Evolutionary conservation across 768 basidiomycete genomes (phyloP).

Genomic region (Neoboletus subvelutipes): DNA sequence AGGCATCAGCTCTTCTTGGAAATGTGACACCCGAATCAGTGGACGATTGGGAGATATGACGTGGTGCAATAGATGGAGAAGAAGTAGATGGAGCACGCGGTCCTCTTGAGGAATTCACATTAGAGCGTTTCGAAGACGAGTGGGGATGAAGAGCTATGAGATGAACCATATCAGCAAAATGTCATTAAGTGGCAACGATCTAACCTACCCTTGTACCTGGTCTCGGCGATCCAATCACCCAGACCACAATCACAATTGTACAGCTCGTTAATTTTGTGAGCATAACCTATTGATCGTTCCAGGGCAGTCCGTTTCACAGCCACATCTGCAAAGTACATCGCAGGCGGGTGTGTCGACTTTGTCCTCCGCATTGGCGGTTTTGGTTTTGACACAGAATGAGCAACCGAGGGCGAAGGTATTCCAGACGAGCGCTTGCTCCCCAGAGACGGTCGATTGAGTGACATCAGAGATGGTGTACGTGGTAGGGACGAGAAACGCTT

Average conservation of each 20-base stretch:
- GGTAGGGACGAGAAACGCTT: slow-evolving; percentile 60
- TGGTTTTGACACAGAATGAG: slow-evolving; percentile 31
- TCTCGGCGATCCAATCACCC: slow-evolving; percentile 67
- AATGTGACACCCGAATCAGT: slow-evolving; percentile 77
- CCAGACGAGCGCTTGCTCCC: slow-evolving; percentile 26
- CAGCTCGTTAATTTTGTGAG: slow-evolving; percentile 81
- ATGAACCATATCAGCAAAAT: slow-evolving; percentile 4
- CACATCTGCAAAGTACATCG: slow-evolving; percentile 72
- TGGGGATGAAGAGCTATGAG: slow-evolving; percentile 22
- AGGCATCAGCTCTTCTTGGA: slow-evolving; percentile 76
- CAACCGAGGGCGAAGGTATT: slow-evolving; percentile 30
- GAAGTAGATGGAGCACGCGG: slow-evolving; percentile 37
- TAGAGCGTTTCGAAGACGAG: slow-evolving; percentile 28
- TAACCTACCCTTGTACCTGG: slow-evolving; percentile 51
- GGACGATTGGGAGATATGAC: slow-evolving; percentile 71
- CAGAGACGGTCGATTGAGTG: slow-evolving; percentile 28
- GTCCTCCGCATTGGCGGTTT: slow-evolving; percentile 29
- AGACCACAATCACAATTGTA: slow-evolving; percentile 74
- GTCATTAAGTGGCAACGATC: background rate
- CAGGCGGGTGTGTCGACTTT: slow-evolving; percentile 53
- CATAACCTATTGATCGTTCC: slow-evolving; percentile 74
- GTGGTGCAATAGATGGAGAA: slow-evolving; percentile 51
- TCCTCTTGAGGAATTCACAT: slow-evolving; percentile 21
- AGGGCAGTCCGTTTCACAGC: slow-evolving; percentile 49
- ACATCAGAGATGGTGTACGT: slow-evolving; percentile 62